Evolutionary conservation across 345 rosid species (phyloP), one percentile per base, ranked within the genome.

Genomic region (Pugionium cornutum): DNA sequence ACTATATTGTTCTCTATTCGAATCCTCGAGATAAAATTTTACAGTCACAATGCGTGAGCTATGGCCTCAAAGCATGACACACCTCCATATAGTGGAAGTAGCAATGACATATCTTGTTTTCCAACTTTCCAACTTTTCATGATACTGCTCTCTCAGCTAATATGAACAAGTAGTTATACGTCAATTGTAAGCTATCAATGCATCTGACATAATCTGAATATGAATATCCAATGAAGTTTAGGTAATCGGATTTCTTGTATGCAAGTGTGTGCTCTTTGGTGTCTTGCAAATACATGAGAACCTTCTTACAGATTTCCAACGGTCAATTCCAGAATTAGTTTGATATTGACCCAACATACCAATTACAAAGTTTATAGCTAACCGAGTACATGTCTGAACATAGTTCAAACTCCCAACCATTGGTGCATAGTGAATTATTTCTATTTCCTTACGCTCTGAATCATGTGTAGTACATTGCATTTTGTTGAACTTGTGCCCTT

Each of bases 391-490:
- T 6, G 42, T 41, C 4, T 41, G 45, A 44, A 28, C 54, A 32
- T 54, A 44, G 39, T 40, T 33, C 8, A 43, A n/a, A 30, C 63
- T 62, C 66, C 40, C 50, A 54, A 54, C 46, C 29, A 56, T 7
- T 9, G 25, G 57, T 34, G 46, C 64, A 46, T 67, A 43, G 2
- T 48, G n/a, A 67, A 42, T 67, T 9, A 7, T 18, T 63, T 46
- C 30, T 40, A 43, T 53, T 62, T 54, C 18, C 2, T 62, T 29
- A 9, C 35, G 18, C 33, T 63, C 39, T n/a, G 44, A 43, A 2
- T 61, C 31, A 52, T 69, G 61, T 26, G 25, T 69, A 0, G 52
- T 49, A 25, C 52, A 58, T 68, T 50, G 27, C 4, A 28, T 49
- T 2, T 18, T 18, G 18, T 18, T 18, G 18, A 18, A 18, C 18